Evolutionary conservation across 2,329 filamentous ascomycete genomes (phyloP).

Genomic region (Anthostomella pinea): DNA sequence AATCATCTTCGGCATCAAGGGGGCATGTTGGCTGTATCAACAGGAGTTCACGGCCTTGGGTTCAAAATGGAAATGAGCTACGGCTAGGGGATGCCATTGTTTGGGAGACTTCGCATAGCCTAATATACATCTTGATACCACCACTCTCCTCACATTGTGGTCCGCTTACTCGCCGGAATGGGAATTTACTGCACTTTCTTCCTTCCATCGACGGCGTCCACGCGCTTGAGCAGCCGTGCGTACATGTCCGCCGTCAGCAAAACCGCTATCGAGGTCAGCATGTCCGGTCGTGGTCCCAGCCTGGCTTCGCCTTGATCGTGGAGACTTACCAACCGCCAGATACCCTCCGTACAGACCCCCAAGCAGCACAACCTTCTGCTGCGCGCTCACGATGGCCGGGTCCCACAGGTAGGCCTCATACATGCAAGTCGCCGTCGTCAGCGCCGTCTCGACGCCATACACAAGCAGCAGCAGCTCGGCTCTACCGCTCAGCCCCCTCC

Average conservation of each 20-base stretch:
- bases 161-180: too few species aligned
- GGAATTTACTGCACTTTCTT: conserved; percentile 46
- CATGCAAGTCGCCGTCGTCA: conserved; percentile 52
- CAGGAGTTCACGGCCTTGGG: conserved; percentile 15
- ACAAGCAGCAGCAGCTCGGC: conserved; percentile 50
- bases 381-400: conserved; percentile 38
- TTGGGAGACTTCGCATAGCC: too few species aligned
- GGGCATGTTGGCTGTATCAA: conserved; percentile 14
- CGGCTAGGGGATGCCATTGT: conserved; percentile 6
- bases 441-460: conserved; percentile 49
- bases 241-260: conserved; percentile 56
- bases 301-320: too few species aligned
- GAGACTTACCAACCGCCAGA: conserved; percentile 50
- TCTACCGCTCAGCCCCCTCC: conserved; percentile 32
- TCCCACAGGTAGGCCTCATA: conserved; percentile 51
- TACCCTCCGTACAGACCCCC: conserved; percentile 52
- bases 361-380: conserved; percentile 45
- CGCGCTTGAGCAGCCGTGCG: conserved; percentile 44
- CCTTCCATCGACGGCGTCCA: conserved; percentile 30
- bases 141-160: too few species aligned
- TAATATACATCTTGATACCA: conserved; percentile 2
- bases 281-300: too few species aligned
- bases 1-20: conserved; percentile 8
- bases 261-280: conserved; percentile 40
- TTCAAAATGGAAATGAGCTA: conserved; percentile 12